Evolutionary conservation across 192 early-diverging fungal species (phyloP), one percentile per base, ranked within the genome.

Genomic region (Coemansia sp.): DNA sequence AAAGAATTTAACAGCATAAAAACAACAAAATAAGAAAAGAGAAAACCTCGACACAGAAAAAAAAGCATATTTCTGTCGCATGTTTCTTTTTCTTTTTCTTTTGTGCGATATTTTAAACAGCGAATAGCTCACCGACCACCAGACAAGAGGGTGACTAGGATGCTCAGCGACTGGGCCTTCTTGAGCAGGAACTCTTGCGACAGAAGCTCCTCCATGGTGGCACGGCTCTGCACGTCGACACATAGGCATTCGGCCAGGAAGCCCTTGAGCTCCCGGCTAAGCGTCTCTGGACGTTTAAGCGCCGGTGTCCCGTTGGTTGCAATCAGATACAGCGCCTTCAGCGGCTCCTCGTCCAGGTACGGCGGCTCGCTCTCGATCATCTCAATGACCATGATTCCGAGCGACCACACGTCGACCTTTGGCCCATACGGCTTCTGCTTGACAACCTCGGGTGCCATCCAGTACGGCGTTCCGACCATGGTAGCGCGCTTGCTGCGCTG

Each of bases 341-440:
- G 84, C 32, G 96, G 93, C 71, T 95, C 93, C 80, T 97, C 96
- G 64, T 96, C 90, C 66, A 97, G 74, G 65, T 97, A 97, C 59
- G 96, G 96, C 8, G 94, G 96, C 68, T 97, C 96, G 60, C 91
- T 91, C 77, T 97, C 96, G 63, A 97, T 89, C 96, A 97, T 96
- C 76, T 97, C 94, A 59, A 96, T 95, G 2, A 92, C 93, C 94
- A 96, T 97, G 71, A 97, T 96, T 56, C 96, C 94, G 42, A 96
- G 77, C 4, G 94, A 96, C 96, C 96, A 93, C 64, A 91, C 86
- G 71, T 93, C 90, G 16, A 93, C 90, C 83, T 93, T 91, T 64
- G 87, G 77, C 20, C 86, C 88, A 64, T 90, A 93, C 31, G 88
- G 84, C 72, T 90, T 91, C 61, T 91, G 90, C 77, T 90, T 91